phyloP scores from a whole-genome alignment of 2,329 filamentous ascomycete species.

The Onygena corvina region DNA sequence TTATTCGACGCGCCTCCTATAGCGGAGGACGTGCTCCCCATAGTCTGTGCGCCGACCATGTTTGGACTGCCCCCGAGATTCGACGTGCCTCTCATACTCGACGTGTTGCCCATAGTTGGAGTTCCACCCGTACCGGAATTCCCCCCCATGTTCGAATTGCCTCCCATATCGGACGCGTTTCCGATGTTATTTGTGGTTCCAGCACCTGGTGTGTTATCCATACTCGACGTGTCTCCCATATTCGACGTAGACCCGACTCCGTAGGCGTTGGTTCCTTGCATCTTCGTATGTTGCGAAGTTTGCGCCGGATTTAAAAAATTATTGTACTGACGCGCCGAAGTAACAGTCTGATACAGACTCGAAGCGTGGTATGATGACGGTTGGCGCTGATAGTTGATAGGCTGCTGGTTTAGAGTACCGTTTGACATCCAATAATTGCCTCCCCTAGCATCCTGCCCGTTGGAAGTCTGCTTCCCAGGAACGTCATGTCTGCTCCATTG shows the following conservation, averaged over 20 bases:
- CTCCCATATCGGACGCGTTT: too few relatives aligned
- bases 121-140: too few relatives aligned
- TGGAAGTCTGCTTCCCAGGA: constrained; percentile 3
- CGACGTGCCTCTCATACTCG: too few relatives aligned
- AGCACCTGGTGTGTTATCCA: too few relatives aligned
- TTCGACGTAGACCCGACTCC: not conserved
- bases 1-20: too few relatives aligned
- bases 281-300: not conserved
- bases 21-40: too few relatives aligned
- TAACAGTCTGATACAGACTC: constrained; percentile 6
- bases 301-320: not conserved
- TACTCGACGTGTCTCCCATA: not conserved
- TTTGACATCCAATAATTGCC: constrained; percentile 9
- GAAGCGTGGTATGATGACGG: constrained; percentile 10
- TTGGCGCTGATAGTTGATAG: constrained; percentile 10
- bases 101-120: too few relatives aligned
- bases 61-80: too few relatives aligned
- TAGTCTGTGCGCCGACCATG: too few relatives aligned
- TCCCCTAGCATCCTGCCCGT: constrained; percentile 4
- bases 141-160: too few relatives aligned
- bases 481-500: constrained; percentile 12
- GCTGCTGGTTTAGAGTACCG: constrained; percentile 5
- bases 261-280: not conserved
- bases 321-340: not conserved
- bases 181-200: too few relatives aligned